Conservation (phyloP, 2,329 filamentous ascomycete species). For the Xylariomycetidae sp. region DNA sequence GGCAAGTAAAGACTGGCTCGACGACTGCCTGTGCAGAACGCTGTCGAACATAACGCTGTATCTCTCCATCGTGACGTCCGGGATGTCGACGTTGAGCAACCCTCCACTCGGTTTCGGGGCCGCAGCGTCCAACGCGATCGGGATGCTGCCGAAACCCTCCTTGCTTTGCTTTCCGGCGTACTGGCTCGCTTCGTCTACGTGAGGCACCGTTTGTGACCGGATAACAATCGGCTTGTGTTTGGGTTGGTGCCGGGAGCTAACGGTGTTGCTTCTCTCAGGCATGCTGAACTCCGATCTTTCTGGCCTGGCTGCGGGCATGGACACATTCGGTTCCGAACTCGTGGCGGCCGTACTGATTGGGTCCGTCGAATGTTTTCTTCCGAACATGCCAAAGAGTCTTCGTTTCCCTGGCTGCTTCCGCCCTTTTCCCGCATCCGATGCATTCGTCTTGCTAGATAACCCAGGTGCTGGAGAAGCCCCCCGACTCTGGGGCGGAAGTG, state of each 20-base stretch:
- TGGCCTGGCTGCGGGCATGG: slow-evolving; percentile 13
- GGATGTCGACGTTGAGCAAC: slow-evolving; percentile 72
- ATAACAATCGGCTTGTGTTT: slow-evolving; percentile 39
- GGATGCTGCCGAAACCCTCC: slow-evolving; percentile 22
- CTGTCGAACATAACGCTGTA: slow-evolving; percentile 92
- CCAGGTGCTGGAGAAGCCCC: slow-evolving; percentile 17
- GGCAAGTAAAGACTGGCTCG: slow-evolving; percentile 44
- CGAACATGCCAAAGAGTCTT: slow-evolving; percentile 53
- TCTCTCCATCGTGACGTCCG: slow-evolving; percentile 72
- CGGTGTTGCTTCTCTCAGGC: slow-evolving; percentile 32
- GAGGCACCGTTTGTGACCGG: slow-evolving; percentile 36
- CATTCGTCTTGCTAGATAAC: slow-evolving; percentile 14
- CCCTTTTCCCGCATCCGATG: slow-evolving; percentile 22
- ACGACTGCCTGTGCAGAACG: slow-evolving; percentile 55
- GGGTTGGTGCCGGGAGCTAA: slow-evolving; percentile 22
- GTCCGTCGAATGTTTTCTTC: slow-evolving; percentile 33
- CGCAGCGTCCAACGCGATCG: slow-evolving; percentile 14
- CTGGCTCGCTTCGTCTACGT: slow-evolving; percentile 13
- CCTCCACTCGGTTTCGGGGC: slow-evolving; percentile 8
- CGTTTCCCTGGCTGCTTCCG: slow-evolving; percentile 50
- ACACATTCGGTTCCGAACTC: slow-evolving; percentile 15
- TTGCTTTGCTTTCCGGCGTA: slow-evolving; percentile 8
- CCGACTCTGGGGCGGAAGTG: slow-evolving; percentile 31
- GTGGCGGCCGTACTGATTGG: slow-evolving; percentile 7
- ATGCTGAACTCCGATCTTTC: slow-evolving; percentile 11